A percentile compares a stretch with the other conserved stretches of the same genome.
These are phyloP conservation scores for Pascua sp. DNA, from an alignment of 1,284 basidiomycete species.

Conservation along the genomic window DNA sequence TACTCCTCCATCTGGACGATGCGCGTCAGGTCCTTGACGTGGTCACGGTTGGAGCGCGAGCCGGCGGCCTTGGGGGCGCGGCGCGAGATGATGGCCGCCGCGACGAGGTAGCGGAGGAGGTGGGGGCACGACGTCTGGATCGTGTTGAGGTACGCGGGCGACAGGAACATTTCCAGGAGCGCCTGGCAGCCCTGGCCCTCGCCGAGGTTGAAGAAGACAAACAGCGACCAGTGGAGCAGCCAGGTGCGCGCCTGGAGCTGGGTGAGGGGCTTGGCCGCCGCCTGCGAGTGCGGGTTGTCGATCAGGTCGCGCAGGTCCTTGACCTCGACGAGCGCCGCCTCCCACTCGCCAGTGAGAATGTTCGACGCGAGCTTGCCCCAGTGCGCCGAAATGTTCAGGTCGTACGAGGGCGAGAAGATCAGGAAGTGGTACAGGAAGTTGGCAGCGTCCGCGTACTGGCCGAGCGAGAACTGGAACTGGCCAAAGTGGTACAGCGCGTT, in stretches of 20 bases:
- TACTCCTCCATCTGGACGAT: conserved; percentile 91
- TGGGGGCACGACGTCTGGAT: conserved; percentile 94
- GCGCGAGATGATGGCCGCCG: conserved; percentile 86
- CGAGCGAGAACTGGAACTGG: conserved; percentile 95
- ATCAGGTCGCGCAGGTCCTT: conserved; percentile 88
- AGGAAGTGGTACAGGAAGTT: conserved; percentile 99
- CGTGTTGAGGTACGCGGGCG: conserved; percentile 94
- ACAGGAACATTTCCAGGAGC: conserved; percentile 92
- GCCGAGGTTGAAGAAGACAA: conserved; percentile 96
- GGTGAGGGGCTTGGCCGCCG: conserved; percentile 60
- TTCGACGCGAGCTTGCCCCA: conserved; percentile 98
- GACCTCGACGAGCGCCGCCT: conserved; percentile 86
- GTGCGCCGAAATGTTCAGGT: conserved; percentile 88
- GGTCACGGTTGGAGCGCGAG: conserved; percentile 61
- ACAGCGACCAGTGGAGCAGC: conserved; percentile 96
- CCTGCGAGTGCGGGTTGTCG: conserved; percentile 60
- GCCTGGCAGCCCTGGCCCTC: conserved; percentile 74
- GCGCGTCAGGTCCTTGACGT: conserved; percentile 81
- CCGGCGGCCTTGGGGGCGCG: conserved; percentile 54
- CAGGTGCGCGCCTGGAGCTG: conserved; percentile 94
- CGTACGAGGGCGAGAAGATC: conserved; percentile 86
- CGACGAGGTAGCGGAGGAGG: conserved; percentile 90
- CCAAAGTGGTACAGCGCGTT: conserved; percentile 96
- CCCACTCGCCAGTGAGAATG: conserved; percentile 92
- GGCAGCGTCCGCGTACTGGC: conserved; percentile 91